Evolutionary conservation across 345 rosid genomes (phyloP).

Genomic region (Aquilaria yunnanensis): DNA sequence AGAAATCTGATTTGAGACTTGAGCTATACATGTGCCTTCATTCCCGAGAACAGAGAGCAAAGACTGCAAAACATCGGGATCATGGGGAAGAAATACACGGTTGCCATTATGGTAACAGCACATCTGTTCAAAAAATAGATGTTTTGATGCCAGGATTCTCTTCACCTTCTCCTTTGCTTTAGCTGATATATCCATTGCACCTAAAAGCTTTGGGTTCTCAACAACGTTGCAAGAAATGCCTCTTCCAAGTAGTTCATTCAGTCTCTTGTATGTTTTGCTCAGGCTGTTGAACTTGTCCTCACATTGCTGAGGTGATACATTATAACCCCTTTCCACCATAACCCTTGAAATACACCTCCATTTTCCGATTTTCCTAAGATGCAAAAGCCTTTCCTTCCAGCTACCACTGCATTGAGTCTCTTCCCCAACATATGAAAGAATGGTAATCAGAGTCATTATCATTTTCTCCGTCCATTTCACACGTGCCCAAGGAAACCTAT

Average conservation of each 20-base stretch:
- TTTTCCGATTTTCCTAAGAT: slow-evolving; percentile 20
- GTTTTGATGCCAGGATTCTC: slow-evolving; percentile 21
- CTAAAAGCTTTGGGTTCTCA: slow-evolving; percentile 17
- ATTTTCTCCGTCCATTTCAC: slow-evolving; percentile 21
- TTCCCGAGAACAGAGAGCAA: slow-evolving; percentile 12
- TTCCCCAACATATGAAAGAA: slow-evolving; percentile 18
- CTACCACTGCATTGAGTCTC: slow-evolving; percentile 10
- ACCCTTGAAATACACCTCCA: slow-evolving; percentile 22
- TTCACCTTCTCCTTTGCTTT: slow-evolving; percentile 17
- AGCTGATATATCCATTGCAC: slow-evolving; percentile 9
- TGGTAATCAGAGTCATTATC: slow-evolving; percentile 20
- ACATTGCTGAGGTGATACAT: slow-evolving; percentile 27
- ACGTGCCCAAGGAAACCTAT: slow-evolving; percentile 11
- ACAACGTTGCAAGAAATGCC: slow-evolving; percentile 21
- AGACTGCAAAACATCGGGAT: slow-evolving; percentile 14
- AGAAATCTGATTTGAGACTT: not conserved
- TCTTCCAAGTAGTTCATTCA: slow-evolving; percentile 21
- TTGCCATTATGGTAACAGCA: slow-evolving; percentile 21
- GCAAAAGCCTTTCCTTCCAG: not conserved
- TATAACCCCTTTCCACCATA: slow-evolving; percentile 17
- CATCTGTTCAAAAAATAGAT: slow-evolving; percentile 24
- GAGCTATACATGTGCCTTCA: not conserved
- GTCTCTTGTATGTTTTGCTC: slow-evolving; percentile 22
- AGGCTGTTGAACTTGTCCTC: slow-evolving; percentile 27
- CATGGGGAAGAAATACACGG: slow-evolving; percentile 13